Evolutionary conservation across 768 basidiomycete genomes (phyloP), one percentile per base, ranked within the genome.

Genomic region (Serendipita sp.): DNA sequence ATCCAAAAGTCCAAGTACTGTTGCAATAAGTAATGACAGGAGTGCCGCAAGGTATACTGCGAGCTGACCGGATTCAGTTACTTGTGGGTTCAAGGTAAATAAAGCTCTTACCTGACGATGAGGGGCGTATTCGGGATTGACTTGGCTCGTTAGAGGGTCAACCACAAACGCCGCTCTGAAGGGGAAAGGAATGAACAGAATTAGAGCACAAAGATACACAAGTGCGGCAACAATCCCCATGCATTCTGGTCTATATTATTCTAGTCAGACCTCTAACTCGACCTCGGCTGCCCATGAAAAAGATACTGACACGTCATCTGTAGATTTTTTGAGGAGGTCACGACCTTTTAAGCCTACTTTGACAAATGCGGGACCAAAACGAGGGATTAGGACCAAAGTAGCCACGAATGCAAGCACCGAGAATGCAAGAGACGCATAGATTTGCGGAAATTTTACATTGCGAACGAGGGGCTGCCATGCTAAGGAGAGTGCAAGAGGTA

Each of bases 151-250:
- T n/a, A 60, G 10, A 34, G 38, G 35, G n/a, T 30, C 65, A 4
- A 8, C 41, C 48, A 18, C 48, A 41, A 54, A 53, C 65, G 44
- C 63, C 66, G 86, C 80, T 53, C 92, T 89, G 74, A 96, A 99
- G 0, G 92, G 89, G 71, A 97, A 94, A 0, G 95, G 95, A 65
- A 96, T 95, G 71, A 98, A 99, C 3, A 96, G 78, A 65, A 92
- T 89, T 68, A 99, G 76, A 46, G 87, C 75, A 46, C 90, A 80
- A 65, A 96, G 87, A 72, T 98, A 98, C 64, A 94, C 80, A 1
- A 86, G 81, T 1, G 95, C 93, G 70, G 87, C 90, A 58, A 96
- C 86, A 66, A 97, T 84, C 11, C 95, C 95, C 70, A 88, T 83
- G 68, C 91, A 92, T 77, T 99, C 96, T 47, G 96, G 94, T 73